Evolutionary conservation across 257 asterid species (phyloP), one percentile per base, ranked within the genome.

Genomic region (Scutellaria galericulata): DNA sequence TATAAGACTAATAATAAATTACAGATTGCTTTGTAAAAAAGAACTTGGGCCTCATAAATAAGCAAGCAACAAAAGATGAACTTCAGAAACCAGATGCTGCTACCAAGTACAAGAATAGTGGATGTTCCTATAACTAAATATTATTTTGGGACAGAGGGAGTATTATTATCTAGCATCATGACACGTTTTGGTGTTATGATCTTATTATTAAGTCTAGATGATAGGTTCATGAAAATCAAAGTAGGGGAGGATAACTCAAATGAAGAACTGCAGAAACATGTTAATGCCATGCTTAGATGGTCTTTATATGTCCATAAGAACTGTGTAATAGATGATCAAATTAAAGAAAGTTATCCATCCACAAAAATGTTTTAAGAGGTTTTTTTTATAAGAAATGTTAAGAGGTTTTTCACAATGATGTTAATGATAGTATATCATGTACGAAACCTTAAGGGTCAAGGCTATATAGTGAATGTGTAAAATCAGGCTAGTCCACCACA

Each of bases 321-420:
- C 11, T 67, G 42, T 39, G n/a, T n/a, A 7, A 8, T 14, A 18
- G 56, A 18, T 31, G 35, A 46, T 35, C 47, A 57, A 46, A 9
- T 7, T 31, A 31, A 2, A 31, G 37, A 31, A 31, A 31, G 37
- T 4, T 31, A 31, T 31, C 37, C 37, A 31, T 31, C 37, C 37
- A 31, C 37, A 2, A 31, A 31, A 31, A 31, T 31, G 5, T 31
- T 31, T 24, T 31, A 31, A 31, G 5, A 31, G 37, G 37, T 4
- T 27, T 27, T 27, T 27, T 27, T 27, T 27, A 27, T 27, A 27
- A 27, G 35, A 27, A 27, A 27, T 7, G 18, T 58, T 53, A 63
- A 72, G 55, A 53, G 31, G 63, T 22, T n/a, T 18, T 40, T 35
- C 54, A 54, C 55, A 47, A 37, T 59, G 18, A 20, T 67, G 45